Evolutionary conservation across 1,139 yeast species (phyloP).

Genomic region (Taiozyma sp.): DNA sequence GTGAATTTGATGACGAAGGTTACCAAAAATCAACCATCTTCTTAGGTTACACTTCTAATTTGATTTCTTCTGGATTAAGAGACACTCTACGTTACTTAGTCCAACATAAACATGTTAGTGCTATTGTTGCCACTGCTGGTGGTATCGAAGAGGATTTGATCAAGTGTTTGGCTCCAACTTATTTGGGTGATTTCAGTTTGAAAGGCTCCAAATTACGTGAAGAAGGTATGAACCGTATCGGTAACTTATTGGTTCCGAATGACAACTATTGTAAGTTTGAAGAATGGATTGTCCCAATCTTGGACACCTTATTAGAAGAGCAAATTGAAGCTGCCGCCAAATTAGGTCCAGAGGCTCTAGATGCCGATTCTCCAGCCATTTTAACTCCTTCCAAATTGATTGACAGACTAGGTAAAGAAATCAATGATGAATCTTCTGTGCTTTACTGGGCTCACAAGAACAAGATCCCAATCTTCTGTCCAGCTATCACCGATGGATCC

Average conservation of each 20-base stretch:
- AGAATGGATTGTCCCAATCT: slow-evolving; percentile 96
- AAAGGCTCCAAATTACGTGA: slow-evolving; percentile 83
- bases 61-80: slow-evolving; percentile 91
- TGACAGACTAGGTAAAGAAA: slow-evolving; percentile 91
- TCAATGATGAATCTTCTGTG: slow-evolving; percentile 90
- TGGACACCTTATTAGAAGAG: slow-evolving; percentile 83
- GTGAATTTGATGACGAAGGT: slow-evolving; percentile 77
- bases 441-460: slow-evolving; percentile 98
- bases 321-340: slow-evolving; percentile 65
- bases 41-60: slow-evolving; percentile 95
- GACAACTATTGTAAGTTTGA: slow-evolving; percentile 96
- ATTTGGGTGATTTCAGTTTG: slow-evolving; percentile 82
- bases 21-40: slow-evolving; percentile 85
- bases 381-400: slow-evolving; percentile 96
- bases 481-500: slow-evolving; percentile 96
- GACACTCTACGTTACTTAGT: slow-evolving; percentile 86
- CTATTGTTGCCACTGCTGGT: slow-evolving; percentile 94
- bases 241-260: slow-evolving; percentile 93
- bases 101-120: slow-evolving; percentile 91
- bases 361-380: slow-evolving; percentile 53
- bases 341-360: slow-evolving; percentile 45
- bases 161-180: slow-evolving; percentile 94
- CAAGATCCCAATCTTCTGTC: slow-evolving; percentile 93
- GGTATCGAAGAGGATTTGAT: slow-evolving; percentile 97
- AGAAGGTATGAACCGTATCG: slow-evolving; percentile 96